These are phyloP conservation scores for Pilobolus umbonatus DNA, from an alignment of 192 early-diverging fungal genomes.

Conservation along the genomic window DNA sequence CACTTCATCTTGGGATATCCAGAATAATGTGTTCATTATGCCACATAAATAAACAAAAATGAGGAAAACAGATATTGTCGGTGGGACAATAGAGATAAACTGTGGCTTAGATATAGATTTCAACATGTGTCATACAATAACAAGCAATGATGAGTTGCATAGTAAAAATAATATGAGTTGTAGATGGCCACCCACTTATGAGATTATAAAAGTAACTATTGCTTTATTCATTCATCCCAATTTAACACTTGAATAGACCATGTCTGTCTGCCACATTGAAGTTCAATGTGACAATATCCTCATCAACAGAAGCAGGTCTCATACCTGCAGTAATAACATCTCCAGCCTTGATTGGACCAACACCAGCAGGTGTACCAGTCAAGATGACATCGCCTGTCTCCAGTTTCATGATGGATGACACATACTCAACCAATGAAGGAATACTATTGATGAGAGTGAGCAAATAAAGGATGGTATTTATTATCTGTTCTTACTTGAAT, in stretches of 20 bases:
- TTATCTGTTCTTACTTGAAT: constrained; percentile 59
- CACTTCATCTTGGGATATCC: too few relatives aligned
- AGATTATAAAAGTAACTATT: too few relatives aligned
- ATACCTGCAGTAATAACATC: constrained; percentile 68
- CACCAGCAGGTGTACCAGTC: constrained; percentile 90
- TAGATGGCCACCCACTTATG: too few relatives aligned
- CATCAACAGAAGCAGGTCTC: constrained; percentile 8
- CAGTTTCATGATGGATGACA: constrained; percentile 84
- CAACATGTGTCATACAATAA: too few relatives aligned
- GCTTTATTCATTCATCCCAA: too few relatives aligned
- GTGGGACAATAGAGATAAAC: too few relatives aligned
- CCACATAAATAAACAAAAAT: too few relatives aligned
- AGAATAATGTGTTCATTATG: too few relatives aligned
- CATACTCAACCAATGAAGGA: constrained; percentile 72
- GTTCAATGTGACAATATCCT: constrained; percentile 18
- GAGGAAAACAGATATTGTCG: too few relatives aligned
- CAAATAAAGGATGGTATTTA: neutral
- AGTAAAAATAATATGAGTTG: too few relatives aligned
- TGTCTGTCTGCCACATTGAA: constrained; percentile 26
- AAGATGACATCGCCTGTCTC: constrained; percentile 88
- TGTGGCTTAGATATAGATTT: too few relatives aligned
- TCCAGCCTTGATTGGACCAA: constrained; percentile 78
- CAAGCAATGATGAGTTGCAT: too few relatives aligned
- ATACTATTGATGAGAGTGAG: constrained; percentile 41
- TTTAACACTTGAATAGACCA: constrained; percentile 4